Evolutionary conservation across 768 basidiomycete species (phyloP).

Genomic region (Russula sp.): DNA sequence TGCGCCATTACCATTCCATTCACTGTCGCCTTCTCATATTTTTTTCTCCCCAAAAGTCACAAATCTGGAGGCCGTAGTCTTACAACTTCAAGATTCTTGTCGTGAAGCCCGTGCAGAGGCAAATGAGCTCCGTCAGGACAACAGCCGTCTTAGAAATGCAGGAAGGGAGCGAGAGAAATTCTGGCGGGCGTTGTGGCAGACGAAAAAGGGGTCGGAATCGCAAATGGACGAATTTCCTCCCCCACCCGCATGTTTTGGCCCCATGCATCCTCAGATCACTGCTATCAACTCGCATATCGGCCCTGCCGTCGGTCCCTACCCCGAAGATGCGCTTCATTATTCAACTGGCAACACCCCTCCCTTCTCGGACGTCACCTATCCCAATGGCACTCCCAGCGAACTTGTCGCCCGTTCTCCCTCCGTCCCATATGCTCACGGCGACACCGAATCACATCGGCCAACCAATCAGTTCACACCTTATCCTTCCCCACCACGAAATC

Average conservation of each 20-base stretch:
- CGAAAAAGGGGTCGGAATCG: conserved; percentile 41
- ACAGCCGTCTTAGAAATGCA: conserved; percentile 56
- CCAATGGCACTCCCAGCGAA: conserved; percentile 33
- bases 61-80: conserved; percentile 76
- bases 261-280: conserved; percentile 26
- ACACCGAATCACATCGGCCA: conserved; percentile 38
- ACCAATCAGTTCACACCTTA: conserved; percentile 50
- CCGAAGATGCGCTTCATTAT: conserved; percentile 45
- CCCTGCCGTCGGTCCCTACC: conserved; percentile 32
- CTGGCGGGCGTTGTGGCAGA: conserved; percentile 64
- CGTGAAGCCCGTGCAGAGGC: conserved; percentile 59
- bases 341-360: conserved; percentile 41
- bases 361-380: conserved; percentile 42
- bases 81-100: conserved; percentile 78
- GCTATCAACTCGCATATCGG: conserved; percentile 28
- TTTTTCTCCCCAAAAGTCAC: conserved; percentile 47
- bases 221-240: conserved; percentile 25
- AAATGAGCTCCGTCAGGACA: conserved; percentile 60
- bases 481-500: conserved; percentile 22
- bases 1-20: conserved; percentile 14
- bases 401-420: conserved; percentile 48
- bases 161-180: conserved; percentile 67
- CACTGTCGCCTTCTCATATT: conserved; percentile 19
- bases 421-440: conserved; percentile 33
- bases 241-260: conserved; percentile 23